These are phyloP conservation scores for Debaryomycetaceae sp. DNA, from an alignment of 1,139 yeast species.

Conservation along the genomic window DNA sequence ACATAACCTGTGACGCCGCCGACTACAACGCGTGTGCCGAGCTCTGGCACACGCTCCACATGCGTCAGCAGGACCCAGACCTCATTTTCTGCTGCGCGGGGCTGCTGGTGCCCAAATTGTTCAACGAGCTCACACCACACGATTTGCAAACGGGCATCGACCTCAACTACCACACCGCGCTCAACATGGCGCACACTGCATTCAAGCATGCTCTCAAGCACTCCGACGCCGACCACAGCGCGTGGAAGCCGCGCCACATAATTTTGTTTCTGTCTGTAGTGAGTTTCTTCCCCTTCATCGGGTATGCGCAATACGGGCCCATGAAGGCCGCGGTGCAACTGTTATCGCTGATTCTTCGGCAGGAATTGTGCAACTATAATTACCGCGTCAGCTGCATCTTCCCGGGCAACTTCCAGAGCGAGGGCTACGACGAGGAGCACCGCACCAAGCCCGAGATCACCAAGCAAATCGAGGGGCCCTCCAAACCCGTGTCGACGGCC, in stretches of 20 bases:
- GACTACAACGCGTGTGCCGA: constrained; percentile 44
- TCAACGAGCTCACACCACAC: constrained; percentile 56
- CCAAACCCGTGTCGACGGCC: constrained; percentile 63
- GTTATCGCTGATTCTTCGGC: constrained; percentile 71
- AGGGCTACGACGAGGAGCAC: constrained; percentile 82
- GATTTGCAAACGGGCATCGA: constrained; percentile 61
- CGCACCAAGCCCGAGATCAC: constrained; percentile 84
- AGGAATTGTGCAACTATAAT: constrained; percentile 69
- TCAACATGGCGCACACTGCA: constrained; percentile 64
- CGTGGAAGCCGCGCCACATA: constrained; percentile 48
- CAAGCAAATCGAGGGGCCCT: constrained; percentile 77
- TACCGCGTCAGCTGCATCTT: constrained; percentile 60
- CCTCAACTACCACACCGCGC: constrained; percentile 69
- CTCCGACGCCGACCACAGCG: constrained; percentile 9
- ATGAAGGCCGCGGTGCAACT: constrained; percentile 77
- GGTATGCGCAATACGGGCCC: constrained; percentile 90
- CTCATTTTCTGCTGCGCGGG: constrained; percentile 86
- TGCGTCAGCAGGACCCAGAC: constrained; percentile 50
- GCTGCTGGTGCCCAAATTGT: constrained; percentile 73
- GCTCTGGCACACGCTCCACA: constrained; percentile 28
- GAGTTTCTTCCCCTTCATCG: constrained; percentile 83
- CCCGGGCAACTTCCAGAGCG: constrained; percentile 89
- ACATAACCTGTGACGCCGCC: constrained; percentile 65
- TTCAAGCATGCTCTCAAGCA: constrained; percentile 31
- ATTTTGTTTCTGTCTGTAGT: constrained; percentile 77